Base-by-base conservation (phyloP, 169 alveolate genomes). In the Fabrea salina region DNA sequence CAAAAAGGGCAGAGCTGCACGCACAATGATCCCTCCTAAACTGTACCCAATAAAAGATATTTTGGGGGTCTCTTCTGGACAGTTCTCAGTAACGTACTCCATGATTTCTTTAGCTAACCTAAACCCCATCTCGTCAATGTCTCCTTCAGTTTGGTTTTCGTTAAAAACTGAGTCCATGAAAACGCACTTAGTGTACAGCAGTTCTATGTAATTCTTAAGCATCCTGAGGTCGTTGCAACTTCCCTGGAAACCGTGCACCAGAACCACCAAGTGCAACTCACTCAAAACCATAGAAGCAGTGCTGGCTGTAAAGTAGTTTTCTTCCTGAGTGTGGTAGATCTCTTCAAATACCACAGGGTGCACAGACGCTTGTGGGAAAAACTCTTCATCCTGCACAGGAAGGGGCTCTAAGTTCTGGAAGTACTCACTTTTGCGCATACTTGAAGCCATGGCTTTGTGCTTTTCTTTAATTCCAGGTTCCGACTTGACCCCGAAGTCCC, bases 191-290 rank as follows among this genome's bases (percentile, higher is more conserved):
- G 98, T 98, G 79, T 87, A 90, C 50, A 88, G 86, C 37, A 91
- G 79, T 0, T 94, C 85, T 22, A 96, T 88, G 58, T 90, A 89
- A 83, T 94, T 93, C 64, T 91, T 91, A 64, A 96, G 81, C 22
- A 93, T 80, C 67, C 97, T 86, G 95, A 96, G 85, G 84, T 96
- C 99, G 82, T 85, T 90, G 22, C 96, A 85, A 74, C 86, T 89
- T 61, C 98, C 99, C 85, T 97, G 95, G 75, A 95, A 92, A 6
- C 99, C 99, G 81, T 97, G 99, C 2, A 93, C 96, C 70, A 97
- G 90, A 16, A 97, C 97, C 32, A 97, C 84, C 41, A 97, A 85
- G 83, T 97, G 99, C 19, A 87, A 82, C 40, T 80, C 53, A 49
- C 54, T 43, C 19, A 58, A 37, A 27, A 43, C 19, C 19, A 30